Percentiles rank a stretch among this genome's conserved stretches.
Conservation (phyloP, 495 filamentous ascomycete genomes). For the Aspergillus heteromorphus region DNA sequence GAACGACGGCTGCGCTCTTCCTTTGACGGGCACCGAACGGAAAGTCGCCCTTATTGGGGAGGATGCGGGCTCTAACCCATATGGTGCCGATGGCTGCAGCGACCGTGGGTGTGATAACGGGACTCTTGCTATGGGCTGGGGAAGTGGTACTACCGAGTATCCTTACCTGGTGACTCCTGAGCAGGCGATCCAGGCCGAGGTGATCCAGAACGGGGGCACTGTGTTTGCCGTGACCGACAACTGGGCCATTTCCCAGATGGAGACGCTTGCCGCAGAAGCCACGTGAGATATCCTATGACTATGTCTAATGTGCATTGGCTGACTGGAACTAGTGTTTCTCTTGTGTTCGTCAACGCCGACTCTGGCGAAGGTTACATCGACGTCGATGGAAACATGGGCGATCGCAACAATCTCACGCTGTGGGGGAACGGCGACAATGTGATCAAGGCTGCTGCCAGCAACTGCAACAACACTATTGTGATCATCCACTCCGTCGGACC, state of each 20-base stretch:
- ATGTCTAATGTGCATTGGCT: background rate
- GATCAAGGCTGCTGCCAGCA: slow-evolving; percentile 66
- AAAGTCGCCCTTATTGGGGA: slow-evolving; percentile 79
- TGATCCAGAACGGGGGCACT: slow-evolving; percentile 47
- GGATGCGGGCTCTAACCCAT: slow-evolving; percentile 71
- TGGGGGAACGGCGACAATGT: slow-evolving; percentile 79
- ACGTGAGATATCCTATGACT: slow-evolving; percentile 18
- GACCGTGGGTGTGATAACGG: slow-evolving; percentile 83
- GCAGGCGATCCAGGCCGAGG: slow-evolving; percentile 73
- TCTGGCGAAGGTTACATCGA: slow-evolving; percentile 82
- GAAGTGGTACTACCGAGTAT: slow-evolving; percentile 82
- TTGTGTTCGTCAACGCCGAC: slow-evolving; percentile 88
- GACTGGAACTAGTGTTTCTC: slow-evolving; percentile 46
- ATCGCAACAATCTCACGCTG: slow-evolving; percentile 88
- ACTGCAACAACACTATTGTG: slow-evolving; percentile 88
- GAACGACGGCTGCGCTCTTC: slow-evolving; percentile 68
- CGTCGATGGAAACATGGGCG: slow-evolving; percentile 80
- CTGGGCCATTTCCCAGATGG: slow-evolving; percentile 57
- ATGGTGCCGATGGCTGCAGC: slow-evolving; percentile 78
- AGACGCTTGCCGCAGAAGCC: slow-evolving; percentile 58
- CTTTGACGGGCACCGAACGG: slow-evolving; percentile 66
- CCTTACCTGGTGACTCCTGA: slow-evolving; percentile 89
- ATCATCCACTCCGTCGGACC: slow-evolving; percentile 83
- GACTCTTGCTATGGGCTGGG: slow-evolving; percentile 93
- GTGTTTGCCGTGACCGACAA: slow-evolving; percentile 75